A percentile compares a stretch with the other conserved stretches of the same genome.
phyloP scores from a whole-genome alignment of 192 early-diverging fungal genomes.

The Borealophlyctis nickersoniae region DNA sequence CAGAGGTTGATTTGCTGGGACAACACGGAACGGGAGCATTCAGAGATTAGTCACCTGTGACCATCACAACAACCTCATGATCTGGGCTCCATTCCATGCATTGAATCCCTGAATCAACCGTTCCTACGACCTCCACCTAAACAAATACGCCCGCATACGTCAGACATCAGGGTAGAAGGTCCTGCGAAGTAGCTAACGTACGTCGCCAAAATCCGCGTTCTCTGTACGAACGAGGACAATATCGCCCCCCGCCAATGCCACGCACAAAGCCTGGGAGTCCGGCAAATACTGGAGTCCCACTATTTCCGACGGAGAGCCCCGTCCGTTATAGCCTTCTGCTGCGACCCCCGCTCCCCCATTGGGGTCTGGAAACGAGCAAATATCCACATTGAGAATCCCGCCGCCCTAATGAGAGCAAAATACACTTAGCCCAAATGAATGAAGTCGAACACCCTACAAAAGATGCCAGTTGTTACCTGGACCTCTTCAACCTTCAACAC shows the following conservation, averaged over 20 bases:
- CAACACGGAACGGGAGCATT: no score
- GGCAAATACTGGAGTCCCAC: slow-evolving; percentile 41
- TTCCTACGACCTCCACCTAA: slow-evolving; percentile 62
- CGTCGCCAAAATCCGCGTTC: neutral
- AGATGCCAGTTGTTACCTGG: neutral
- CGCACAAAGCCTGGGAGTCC: slow-evolving; percentile 48
- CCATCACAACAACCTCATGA: slow-evolving; percentile 75
- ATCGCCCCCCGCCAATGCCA: slow-evolving; percentile 46
- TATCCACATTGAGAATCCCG: slow-evolving; percentile 25
- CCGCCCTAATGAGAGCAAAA: slow-evolving; percentile 40
- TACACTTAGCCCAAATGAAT: no score
- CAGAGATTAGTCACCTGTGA: slow-evolving; percentile 72
- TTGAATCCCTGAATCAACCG: slow-evolving; percentile 70
- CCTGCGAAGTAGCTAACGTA: no score
- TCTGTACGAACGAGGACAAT: slow-evolving; percentile 34
- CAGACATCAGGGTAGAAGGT: no score
- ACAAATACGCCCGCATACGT: no score
- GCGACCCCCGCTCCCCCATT: neutral
- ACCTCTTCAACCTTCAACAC: slow-evolving; percentile 7
- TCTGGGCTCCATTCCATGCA: slow-evolving; percentile 86
- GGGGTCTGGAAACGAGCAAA: neutral
- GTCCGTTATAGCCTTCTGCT: neutral
- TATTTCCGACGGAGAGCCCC: neutral
- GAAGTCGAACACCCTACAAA: neutral
- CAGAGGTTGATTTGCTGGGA: no score